These are phyloP conservation scores for Lycium barbarum DNA, from an alignment of 257 asterid species.

Conservation along the genomic window DNA sequence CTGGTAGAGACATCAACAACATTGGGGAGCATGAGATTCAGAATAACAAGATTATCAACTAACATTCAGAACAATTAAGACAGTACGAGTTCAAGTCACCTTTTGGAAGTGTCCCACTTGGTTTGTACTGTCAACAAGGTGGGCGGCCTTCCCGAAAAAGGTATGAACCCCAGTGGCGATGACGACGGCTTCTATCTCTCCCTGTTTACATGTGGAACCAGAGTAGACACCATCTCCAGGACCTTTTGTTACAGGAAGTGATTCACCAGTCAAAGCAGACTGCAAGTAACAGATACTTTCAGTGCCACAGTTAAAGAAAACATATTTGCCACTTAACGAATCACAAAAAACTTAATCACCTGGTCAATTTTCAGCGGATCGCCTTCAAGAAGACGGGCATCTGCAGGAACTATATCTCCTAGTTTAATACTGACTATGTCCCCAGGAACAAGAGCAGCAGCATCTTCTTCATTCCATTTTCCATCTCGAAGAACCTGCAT, in stretches of 20 bases:
- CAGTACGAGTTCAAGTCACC: conserved; percentile 47
- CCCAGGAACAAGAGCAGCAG: conserved; percentile 86
- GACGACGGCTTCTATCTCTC: conserved; percentile 89
- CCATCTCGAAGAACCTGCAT: conserved; percentile 91
- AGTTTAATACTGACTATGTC: conserved; percentile 86
- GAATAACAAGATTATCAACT: neutral
- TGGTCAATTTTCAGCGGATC: conserved; percentile 97
- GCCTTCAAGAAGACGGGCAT: conserved; percentile 92
- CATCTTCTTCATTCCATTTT: conserved; percentile 92
- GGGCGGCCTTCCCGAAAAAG: conserved; percentile 97
- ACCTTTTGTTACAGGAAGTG: conserved; percentile 95
- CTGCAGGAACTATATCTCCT: conserved; percentile 96
- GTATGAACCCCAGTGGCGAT: conserved; percentile 98
- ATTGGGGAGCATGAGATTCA: conserved; percentile 13
- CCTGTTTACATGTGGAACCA: conserved; percentile 98
- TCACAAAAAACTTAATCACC: conserved; percentile 46
- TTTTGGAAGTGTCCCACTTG: conserved; percentile 98
- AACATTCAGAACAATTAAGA: conserved; percentile 17
- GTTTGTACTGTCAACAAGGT: conserved; percentile 91
- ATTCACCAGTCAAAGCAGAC: conserved; percentile 98
- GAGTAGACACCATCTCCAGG: conserved; percentile 97
- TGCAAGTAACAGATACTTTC: conserved; percentile 44
- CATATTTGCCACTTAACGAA: conserved; percentile 9
- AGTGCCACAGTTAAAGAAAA: conserved; percentile 22
- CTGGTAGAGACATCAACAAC: conserved; percentile 42